Evolutionary conservation across 1,139 yeast genomes (phyloP).

Genomic region (Pneumocystis oryctolagi): DNA sequence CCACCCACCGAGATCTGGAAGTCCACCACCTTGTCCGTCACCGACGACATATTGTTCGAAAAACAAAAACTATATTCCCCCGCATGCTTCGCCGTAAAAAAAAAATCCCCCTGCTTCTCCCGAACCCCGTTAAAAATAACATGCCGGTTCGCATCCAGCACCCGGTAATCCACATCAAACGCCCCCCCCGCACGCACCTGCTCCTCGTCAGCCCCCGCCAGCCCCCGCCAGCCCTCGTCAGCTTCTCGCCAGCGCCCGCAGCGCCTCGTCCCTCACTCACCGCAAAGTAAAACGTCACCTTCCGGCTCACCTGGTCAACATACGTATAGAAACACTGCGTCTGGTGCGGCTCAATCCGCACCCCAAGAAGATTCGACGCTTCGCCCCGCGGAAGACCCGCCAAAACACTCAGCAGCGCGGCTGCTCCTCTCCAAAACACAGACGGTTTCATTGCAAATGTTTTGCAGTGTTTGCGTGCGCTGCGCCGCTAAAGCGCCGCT

Average conservation of each 20-base stretch:
- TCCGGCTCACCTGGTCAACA: constrained; percentile 48
- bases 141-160: constrained; percentile 53
- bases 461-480: no score
- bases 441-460: no score
- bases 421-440: no score
- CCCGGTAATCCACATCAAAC: constrained; percentile 66
- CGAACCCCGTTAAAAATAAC: constrained; percentile 44
- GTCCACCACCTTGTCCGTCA: constrained; percentile 77
- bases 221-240: no score
- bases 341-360: constrained; percentile 56
- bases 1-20: constrained; percentile 56
- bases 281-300: constrained; percentile 71
- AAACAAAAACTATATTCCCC: constrained; percentile 95
- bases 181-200: constrained; percentile 71
- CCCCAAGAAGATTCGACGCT: no score
- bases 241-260: no score
- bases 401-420: no score
- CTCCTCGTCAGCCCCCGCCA: no score
- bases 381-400: no score
- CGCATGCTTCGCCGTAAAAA: constrained; percentile 45
- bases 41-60: constrained; percentile 71
- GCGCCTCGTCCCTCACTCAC: constrained; percentile 23
- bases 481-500: no score
- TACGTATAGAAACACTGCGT: constrained; percentile 63
- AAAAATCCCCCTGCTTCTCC: constrained; percentile 76